These are phyloP conservation scores for Olyra latifolia DNA, from an alignment of 176 grass and related monocot species.

Conservation along the genomic window DNA sequence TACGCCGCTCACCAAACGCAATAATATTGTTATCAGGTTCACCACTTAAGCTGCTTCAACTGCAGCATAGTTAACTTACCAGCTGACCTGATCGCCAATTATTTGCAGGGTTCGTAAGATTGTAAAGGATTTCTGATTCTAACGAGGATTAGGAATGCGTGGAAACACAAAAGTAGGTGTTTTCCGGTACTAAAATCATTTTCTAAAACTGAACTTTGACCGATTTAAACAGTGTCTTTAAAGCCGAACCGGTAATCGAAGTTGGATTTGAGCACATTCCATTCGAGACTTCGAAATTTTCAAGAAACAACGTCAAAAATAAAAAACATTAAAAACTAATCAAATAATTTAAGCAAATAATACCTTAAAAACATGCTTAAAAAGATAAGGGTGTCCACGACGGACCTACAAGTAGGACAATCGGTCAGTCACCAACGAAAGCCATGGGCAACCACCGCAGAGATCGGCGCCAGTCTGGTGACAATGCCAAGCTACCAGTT, in stretches of 20 bases:
- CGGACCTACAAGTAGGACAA: neutral
- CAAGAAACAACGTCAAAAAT: too few relatives aligned
- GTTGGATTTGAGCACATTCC: too few relatives aligned
- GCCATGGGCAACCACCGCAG: neutral
- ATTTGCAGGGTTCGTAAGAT: neutral
- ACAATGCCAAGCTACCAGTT: conserved; percentile 20
- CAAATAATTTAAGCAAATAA: too few relatives aligned
- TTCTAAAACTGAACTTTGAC: too few relatives aligned
- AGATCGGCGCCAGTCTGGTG: conserved; percentile 15
- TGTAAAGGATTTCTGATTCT: neutral
- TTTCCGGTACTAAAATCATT: too few relatives aligned
- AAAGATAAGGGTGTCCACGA: neutral
- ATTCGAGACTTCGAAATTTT: too few relatives aligned
- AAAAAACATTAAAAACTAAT: too few relatives aligned
- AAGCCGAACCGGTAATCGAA: too few relatives aligned
- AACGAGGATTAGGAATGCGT: neutral
- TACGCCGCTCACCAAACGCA: conserved; percentile 5
- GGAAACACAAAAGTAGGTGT: too few relatives aligned
- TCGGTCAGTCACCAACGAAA: neutral
- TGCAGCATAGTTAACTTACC: neutral
- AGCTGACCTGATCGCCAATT: neutral
- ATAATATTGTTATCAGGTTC: neutral
- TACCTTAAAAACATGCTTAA: too few relatives aligned
- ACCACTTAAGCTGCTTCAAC: neutral
- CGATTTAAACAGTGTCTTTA: too few relatives aligned